These are phyloP conservation scores for Plasmodium inui DNA, from an alignment of 169 alveolate genomes.

Conservation along the genomic window DNA sequence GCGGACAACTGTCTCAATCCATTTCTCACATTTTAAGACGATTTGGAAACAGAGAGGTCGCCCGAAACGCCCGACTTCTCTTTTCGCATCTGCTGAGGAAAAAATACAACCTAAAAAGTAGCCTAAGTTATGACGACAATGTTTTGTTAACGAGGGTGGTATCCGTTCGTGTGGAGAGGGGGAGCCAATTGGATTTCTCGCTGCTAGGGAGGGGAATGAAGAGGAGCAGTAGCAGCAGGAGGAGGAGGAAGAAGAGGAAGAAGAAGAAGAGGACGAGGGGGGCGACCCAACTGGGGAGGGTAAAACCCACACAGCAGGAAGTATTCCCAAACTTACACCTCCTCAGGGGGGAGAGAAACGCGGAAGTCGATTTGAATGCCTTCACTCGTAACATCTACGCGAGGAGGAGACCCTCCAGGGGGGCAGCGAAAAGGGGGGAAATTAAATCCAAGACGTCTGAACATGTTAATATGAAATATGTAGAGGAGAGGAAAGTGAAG, in stretches of 20 bases:
- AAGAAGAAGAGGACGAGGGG: background rate
- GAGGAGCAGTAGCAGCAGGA: background rate
- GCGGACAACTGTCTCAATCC: no score
- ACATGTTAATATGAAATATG: background rate
- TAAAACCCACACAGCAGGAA: background rate
- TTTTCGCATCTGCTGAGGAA: conserved; percentile 8
- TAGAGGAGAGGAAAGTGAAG: conserved; percentile 9
- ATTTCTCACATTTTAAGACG: conserved; percentile 30
- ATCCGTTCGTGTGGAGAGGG: no score
- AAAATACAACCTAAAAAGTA: background rate
- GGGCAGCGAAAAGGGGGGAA: background rate
- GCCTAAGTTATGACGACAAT: conserved; percentile 44
- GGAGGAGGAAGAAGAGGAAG: background rate
- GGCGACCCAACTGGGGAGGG: background rate
- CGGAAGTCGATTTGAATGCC: conserved; percentile 4
- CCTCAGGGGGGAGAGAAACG: conserved; percentile 4
- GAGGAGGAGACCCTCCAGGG: background rate
- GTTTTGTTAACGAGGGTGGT: conserved; percentile 13
- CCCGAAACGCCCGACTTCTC: conserved; percentile 2
- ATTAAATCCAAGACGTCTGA: background rate
- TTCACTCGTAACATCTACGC: background rate
- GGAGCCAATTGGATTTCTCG: background rate
- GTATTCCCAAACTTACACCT: background rate
- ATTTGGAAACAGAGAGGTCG: conserved; percentile 11
- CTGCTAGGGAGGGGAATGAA: background rate